Conservation (phyloP, 2,329 filamentous ascomycete species). For the Xylariaceae sp. region DNA sequence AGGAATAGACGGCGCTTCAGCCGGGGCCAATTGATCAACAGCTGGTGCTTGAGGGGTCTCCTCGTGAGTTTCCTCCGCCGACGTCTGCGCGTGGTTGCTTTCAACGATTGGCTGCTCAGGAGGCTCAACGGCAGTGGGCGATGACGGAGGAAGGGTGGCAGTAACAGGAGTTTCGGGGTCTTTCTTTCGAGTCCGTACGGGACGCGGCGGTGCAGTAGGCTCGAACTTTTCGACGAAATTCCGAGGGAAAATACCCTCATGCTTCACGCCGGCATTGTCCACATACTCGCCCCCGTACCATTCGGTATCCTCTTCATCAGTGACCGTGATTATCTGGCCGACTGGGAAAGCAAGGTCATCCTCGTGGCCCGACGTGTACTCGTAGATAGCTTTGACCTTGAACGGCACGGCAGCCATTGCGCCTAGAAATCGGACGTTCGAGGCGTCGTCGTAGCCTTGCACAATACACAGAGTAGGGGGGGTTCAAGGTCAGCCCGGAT, state of each 20-base stretch:
- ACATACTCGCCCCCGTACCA: constrained; percentile 90
- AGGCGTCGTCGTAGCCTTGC: constrained; percentile 1
- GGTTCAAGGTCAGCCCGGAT: constrained; percentile 13
- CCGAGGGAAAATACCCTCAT: constrained; percentile 84
- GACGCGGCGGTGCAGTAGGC: constrained; percentile 81
- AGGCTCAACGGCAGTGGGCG: constrained; percentile 24
- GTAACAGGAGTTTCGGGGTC: constrained; percentile 39
- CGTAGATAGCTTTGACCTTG: constrained; percentile 93
- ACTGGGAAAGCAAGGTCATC: constrained; percentile 85
- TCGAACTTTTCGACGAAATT: constrained; percentile 98
- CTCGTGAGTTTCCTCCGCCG: constrained; percentile 25
- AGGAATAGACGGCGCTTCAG: constrained; percentile 26
- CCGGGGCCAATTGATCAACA: constrained; percentile 26
- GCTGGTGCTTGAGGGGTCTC: constrained; percentile 30
- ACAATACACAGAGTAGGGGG: constrained; percentile 7
- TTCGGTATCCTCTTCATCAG: constrained; percentile 84
- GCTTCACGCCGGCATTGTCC: constrained; percentile 66
- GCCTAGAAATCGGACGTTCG: constrained; percentile 19
- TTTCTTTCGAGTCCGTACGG: constrained; percentile 69
- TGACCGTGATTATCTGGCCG: constrained; percentile 91
- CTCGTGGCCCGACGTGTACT: constrained; percentile 87
- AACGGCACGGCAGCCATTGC: constrained; percentile 69
- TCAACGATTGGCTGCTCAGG: constrained; percentile 25
- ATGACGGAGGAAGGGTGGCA: constrained; percentile 35
- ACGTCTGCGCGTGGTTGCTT: constrained; percentile 18